Conservation (phyloP, 306 rosid genomes). For the Cicer pinnatifidum region DNA sequence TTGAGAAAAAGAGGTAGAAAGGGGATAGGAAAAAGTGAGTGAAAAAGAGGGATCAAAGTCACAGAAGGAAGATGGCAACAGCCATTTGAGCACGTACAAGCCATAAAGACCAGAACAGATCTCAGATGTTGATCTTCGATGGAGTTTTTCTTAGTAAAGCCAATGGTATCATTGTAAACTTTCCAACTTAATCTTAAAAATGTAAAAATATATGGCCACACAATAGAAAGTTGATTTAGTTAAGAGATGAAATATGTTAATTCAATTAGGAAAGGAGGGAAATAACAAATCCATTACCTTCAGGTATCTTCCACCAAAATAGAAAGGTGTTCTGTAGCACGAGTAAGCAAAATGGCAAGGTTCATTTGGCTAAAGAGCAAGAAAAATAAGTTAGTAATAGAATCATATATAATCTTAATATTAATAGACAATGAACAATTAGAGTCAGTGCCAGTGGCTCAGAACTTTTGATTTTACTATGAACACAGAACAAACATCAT, state of each 20-base stretch:
- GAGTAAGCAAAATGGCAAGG: conserved; percentile 64
- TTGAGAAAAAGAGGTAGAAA: neutral
- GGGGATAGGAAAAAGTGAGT: neutral
- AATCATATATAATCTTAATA: conserved; percentile 29
- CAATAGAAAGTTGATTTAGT: neutral
- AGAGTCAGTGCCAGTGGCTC: conserved; percentile 19
- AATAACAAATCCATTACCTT: conserved; percentile 56
- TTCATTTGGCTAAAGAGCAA: conserved; percentile 55
- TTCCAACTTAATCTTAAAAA: neutral
- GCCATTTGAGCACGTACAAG: neutral
- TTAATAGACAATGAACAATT: conserved; percentile 27
- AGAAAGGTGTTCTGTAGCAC: conserved; percentile 63
- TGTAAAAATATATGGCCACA: neutral
- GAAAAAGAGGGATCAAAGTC: neutral
- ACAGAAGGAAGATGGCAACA: neutral
- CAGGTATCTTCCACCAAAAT: conserved; percentile 86
- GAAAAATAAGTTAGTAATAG: conserved; percentile 33
- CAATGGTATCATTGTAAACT: neutral
- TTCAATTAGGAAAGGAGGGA: conserved; percentile 37
- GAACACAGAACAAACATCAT: conserved; percentile 29
- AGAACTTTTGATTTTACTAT: neutral
- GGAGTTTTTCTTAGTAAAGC: conserved; percentile 3
- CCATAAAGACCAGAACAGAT: neutral
- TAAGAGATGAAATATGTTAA: conserved; percentile 21
- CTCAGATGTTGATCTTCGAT: conserved; percentile 4